Base-by-base conservation (phyloP, 73 alveolate species). In the Uronychia binucleata region DNA sequence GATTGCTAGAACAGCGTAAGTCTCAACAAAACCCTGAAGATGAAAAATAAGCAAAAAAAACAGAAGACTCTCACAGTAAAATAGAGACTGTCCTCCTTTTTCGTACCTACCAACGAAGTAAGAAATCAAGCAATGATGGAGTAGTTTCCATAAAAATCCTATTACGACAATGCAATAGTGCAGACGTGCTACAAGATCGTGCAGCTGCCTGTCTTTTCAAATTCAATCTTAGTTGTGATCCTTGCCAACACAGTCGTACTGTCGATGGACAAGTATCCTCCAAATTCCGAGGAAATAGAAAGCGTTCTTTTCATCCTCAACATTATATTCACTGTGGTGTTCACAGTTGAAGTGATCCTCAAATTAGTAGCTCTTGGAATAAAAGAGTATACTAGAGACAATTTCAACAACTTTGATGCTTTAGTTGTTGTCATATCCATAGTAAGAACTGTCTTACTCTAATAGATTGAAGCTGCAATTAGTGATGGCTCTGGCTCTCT, bases 391-490 rank as follows among this genome's bases (percentile, higher is more conserved):
- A 33, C 83, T 76, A 86, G 88, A 58, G 98, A 95, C 67, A 86
- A 81, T 57, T 87, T 93, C 86, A 95, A 95, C 82, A 33, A 80
- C 30, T 95, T 95, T 82, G 98, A 95, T 77, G 77, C 87, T 26
- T 5, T 87, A 0, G 78, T 93, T 5, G 96, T 95, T 25, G 79
- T 86, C 30, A 67, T 94, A 13, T 87, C 95, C 1, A 27, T 91
- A 0, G 83, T 46, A 46, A 46, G 67, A 46, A 46, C n/a, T 5
- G 67, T 5, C n/a, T 46, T 46, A 19, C 5, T 19, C 19, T 46
- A 46, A 5, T 19, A 46, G 14, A 77, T 82, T 0, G 96, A 91
- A 34, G 31, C 81, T 31, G 77, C 78, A n/a, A 31, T 94, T n/a
- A 19, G 57, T 11, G 60, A 58, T n/a, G 92, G 78, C 11, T 28